Evolutionary conservation across 164 flowering plant genomes (phyloP).

Genomic region (Magnolia sinica): DNA sequence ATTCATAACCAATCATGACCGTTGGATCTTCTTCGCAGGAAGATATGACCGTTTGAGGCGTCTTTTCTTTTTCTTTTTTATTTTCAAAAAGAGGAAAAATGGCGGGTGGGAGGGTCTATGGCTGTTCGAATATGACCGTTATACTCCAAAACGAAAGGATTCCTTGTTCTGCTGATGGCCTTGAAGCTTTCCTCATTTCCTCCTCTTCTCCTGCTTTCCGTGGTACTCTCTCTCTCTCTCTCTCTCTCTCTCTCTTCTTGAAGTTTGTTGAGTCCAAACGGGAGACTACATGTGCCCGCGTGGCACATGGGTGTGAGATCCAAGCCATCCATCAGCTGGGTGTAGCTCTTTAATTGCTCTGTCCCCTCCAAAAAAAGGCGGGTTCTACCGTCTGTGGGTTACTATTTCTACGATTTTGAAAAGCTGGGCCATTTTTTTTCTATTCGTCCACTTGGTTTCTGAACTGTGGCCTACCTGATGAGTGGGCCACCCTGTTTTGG

Average conservation of each 20-base stretch:
- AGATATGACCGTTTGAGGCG: constrained; percentile 2
- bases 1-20: background rate
- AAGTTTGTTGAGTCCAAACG: background rate
- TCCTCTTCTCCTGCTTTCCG: constrained; percentile 36
- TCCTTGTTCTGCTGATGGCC: constrained; percentile 39
- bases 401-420: too few species aligned
- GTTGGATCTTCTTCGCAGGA: background rate
- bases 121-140: constrained; percentile 27
- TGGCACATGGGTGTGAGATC: too few species aligned
- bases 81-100: constrained; percentile 12
- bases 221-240: constrained; percentile 29
- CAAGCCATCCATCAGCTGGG: too few species aligned
- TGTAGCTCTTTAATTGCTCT: too few species aligned
- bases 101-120: constrained; percentile 43
- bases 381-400: too few species aligned
- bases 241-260: background rate
- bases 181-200: constrained; percentile 43
- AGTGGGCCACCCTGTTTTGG: too few species aligned
- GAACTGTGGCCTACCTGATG: too few species aligned
- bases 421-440: too few species aligned
- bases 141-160: constrained; percentile 36
- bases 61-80: too few species aligned
- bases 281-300: too few species aligned
- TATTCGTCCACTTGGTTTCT: too few species aligned
- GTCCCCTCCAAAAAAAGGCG: too few species aligned